Conservation (phyloP, 2,329 filamentous ascomycete species). For the Botrytis hyacinthi region DNA sequence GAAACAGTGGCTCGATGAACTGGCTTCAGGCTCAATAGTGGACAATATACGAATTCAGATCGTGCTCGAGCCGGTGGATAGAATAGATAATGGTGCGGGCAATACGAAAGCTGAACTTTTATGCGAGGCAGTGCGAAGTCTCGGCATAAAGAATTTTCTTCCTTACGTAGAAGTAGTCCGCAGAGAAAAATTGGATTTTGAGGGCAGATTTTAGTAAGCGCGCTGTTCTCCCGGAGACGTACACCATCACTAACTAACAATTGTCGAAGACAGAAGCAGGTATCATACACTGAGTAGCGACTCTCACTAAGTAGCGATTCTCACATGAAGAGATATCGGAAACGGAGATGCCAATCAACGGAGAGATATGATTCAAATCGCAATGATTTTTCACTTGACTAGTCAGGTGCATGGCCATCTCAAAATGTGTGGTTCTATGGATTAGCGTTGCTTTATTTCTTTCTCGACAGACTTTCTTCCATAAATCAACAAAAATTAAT, state of each 20-base stretch:
- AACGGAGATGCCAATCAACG: background rate
- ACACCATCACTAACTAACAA: background rate
- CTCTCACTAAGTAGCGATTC: too few relatives aligned
- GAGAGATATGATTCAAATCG: background rate
- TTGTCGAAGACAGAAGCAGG: background rate
- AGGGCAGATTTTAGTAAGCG: background rate
- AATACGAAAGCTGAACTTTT: background rate
- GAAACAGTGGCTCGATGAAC: background rate
- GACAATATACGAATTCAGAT: background rate
- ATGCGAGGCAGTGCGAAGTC: too few relatives aligned
- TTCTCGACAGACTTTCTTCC: background rate
- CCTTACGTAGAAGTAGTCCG: background rate
- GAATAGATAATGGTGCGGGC: rapidly evolving
- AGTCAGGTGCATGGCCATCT: background rate
- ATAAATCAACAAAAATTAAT: background rate
- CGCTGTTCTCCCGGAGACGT: background rate
- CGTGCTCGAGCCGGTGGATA: background rate
- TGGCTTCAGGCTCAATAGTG: rapidly evolving
- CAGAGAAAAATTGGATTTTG: background rate
- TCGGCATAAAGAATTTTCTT: background rate
- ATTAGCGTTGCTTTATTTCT: background rate
- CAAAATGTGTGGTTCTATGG: background rate
- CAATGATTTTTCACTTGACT: background rate
- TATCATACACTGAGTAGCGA: background rate
- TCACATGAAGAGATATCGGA: background rate